Evolutionary conservation across 176 grass and related monocot genomes (phyloP), one percentile per base, ranked within the genome.

Genomic region (Elaeis guineensis): DNA sequence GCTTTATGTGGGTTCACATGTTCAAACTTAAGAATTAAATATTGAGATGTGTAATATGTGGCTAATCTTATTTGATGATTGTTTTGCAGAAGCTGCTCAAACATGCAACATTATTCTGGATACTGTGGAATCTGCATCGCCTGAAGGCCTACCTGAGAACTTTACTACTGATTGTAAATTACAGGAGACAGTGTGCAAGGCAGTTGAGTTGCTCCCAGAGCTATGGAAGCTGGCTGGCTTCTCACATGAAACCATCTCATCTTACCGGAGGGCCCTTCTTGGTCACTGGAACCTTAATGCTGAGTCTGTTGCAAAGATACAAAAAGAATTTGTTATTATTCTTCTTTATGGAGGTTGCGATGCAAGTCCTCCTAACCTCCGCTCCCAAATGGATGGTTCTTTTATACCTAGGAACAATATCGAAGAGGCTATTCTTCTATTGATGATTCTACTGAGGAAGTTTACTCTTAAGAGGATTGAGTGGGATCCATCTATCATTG

Each of bases 381-480:
- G 86, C 57, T 93, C 77, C 66, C 94, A 98, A 73, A 76, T 89
- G 59, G 94, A 87, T 57, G 77, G 84, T 75, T 85, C 81, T 14
- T 93, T 92, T 80, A 82, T 93, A 58, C 94, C 94, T 62, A 78
- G 32, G 52, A 98, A 98, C 50, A 98, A 93, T 78, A 79, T 74
- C 44, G 94, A 98, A 83, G 94, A 98, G 61, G 94, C 94, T 66
- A 82, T 80, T 86, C 81, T 98, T 77, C 73, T 98, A 66, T 66
- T 98, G 65, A 77, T 89, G 66, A 83, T 98, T 89, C 78, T 98
- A 14, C 63, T 89, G 82, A 85, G 84, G 55, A 98, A 91, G 58
- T 91, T 79, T 70, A 72, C 83, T 82, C 84, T 81, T 16, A 86
- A 80, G 67, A 82, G 75, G 77, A 70, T 98, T 71, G 66, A 83